Evolutionary conservation across 306 rosid species (phyloP).

Genomic region (Castanospermum australe): DNA sequence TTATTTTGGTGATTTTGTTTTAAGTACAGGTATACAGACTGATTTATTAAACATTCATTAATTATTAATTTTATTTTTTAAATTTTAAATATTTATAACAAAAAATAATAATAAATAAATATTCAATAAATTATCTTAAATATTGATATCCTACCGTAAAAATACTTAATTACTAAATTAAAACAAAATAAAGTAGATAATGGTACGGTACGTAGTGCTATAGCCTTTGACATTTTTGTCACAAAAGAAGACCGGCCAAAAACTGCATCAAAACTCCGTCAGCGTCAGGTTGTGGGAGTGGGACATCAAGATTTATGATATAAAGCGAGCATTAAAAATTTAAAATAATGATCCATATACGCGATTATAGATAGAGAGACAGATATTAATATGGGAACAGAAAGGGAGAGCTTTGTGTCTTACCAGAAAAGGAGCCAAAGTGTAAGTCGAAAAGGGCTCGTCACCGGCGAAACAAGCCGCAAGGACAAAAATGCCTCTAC

Average conservation of each 20-base stretch:
- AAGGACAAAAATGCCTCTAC: not conserved
- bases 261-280: constrained; percentile 18
- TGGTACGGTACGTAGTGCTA: not conserved
- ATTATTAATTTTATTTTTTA: no score
- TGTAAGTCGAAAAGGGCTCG: constrained; percentile 52
- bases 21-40: no score
- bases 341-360: not conserved
- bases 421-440: constrained; percentile 41
- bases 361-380: not conserved
- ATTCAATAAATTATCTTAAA: no score
- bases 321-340: not conserved
- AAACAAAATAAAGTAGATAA: not conserved
- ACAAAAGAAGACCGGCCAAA: constrained; percentile 25
- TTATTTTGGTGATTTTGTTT: no score
- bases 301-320: constrained; percentile 4
- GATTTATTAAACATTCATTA: no score
- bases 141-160: no score
- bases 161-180: no score
- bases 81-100: no score
- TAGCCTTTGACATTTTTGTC: not conserved
- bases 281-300: not conserved
- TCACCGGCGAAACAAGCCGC: constrained; percentile 48
- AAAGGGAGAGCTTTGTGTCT: constrained; percentile 36
- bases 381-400: constrained; percentile 18
- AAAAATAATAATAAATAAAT: not conserved